phyloP scores from a whole-genome alignment of 2,329 filamentous ascomycete species.

The Beauveria brongniartii region DNA sequence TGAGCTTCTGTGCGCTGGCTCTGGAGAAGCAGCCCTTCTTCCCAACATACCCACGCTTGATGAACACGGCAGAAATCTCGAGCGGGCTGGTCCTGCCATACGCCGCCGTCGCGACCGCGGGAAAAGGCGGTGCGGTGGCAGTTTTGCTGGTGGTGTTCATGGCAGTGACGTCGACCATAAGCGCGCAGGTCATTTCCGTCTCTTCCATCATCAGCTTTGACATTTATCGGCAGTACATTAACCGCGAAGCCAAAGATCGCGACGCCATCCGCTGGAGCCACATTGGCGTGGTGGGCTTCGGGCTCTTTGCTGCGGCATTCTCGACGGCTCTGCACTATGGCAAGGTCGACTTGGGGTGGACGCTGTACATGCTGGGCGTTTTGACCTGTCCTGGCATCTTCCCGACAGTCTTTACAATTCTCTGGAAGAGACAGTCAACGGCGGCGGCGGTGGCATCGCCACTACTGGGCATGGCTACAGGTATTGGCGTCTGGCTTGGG shows the following conservation, averaged over 20 bases:
- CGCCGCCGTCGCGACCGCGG: constrained; percentile 60
- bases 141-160: constrained; percentile 65
- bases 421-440: constrained; percentile 43
- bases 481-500: constrained; percentile 44
- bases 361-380: constrained; percentile 45
- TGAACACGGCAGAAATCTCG: constrained; percentile 53
- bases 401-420: constrained; percentile 43
- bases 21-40: constrained; percentile 40
- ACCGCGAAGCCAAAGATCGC: constrained; percentile 34
- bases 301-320: constrained; percentile 41
- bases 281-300: constrained; percentile 44
- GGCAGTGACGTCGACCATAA: constrained; percentile 58
- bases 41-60: constrained; percentile 46
- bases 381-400: constrained; percentile 46
- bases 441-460: constrained; percentile 42
- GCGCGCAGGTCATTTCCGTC: constrained; percentile 44
- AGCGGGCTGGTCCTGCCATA: constrained; percentile 64
- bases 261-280: constrained; percentile 45
- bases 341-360: constrained; percentile 46
- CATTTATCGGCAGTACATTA: constrained; percentile 43
- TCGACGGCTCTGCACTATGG: constrained; percentile 46
- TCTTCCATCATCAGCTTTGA: constrained; percentile 47
- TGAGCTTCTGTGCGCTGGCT: constrained; percentile 38
- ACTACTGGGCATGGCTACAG: constrained; percentile 40
- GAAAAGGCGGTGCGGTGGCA: constrained; percentile 61